phyloP scores from a whole-genome alignment of 768 basidiomycete species.

The Coprinellus micaceus region DNA sequence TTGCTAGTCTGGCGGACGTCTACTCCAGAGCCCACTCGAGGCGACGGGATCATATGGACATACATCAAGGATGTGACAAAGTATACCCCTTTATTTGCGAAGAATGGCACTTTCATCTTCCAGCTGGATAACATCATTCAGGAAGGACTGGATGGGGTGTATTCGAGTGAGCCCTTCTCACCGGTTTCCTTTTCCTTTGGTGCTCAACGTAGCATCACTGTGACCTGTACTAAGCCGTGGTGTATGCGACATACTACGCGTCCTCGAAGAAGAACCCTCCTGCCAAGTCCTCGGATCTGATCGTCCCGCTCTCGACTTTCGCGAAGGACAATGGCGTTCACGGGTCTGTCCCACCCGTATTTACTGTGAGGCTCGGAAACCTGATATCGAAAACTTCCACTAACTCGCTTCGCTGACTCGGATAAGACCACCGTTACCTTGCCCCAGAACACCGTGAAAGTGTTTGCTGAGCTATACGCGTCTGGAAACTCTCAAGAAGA shows the following conservation, averaged over 20 bases:
- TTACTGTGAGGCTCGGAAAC: conserved; percentile 45
- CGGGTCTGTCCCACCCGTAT: conserved; percentile 71
- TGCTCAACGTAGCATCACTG: background rate
- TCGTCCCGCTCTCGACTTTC: conserved; percentile 68
- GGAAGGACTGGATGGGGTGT: conserved; percentile 57
- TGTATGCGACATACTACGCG: conserved; percentile 70
- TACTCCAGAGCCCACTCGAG: conserved; percentile 67
- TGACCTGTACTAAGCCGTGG: no score
- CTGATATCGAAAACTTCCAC: background rate
- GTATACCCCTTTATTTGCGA: conserved; percentile 66
- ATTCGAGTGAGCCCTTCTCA: conserved; percentile 48
- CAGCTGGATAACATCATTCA: conserved; percentile 70
- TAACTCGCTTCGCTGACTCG: no score
- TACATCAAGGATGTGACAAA: conserved; percentile 73
- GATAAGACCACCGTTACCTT: conserved; percentile 59
- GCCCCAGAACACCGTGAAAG: conserved; percentile 62
- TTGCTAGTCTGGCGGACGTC: conserved; percentile 72
- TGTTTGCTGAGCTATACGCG: conserved; percentile 70
- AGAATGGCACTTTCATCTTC: conserved; percentile 65
- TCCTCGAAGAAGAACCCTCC: conserved; percentile 55
- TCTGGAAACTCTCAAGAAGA: conserved; percentile 59
- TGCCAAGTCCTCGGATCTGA: conserved; percentile 55
- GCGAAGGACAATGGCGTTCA: conserved; percentile 62
- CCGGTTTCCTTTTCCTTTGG: background rate
- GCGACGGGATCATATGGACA: conserved; percentile 76